Base-by-base conservation (phyloP, 768 basidiomycete genomes). In the Hypsizygus marmoreus region DNA sequence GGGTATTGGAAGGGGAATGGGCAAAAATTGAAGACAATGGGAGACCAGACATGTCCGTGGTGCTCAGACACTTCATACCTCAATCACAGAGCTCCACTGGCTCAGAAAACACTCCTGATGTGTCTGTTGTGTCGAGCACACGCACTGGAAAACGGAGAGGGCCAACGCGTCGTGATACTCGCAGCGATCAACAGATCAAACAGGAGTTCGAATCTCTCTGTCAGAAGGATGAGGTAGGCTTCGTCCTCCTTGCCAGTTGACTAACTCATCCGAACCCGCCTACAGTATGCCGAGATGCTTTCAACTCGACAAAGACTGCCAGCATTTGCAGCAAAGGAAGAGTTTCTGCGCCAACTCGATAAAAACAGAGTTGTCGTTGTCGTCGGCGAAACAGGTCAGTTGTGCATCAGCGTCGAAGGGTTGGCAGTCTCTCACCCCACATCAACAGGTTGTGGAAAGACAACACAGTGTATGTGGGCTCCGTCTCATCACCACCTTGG, bases 331-430 rank as follows among this genome's bases (percentile, higher is more conserved):
- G 79, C 81, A 9, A 77, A 77, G 57, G 75, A 80, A 16, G 68
- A 76, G 11, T 90, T 97, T 53, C 65, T 93, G 36, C 44, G 68
- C 11, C 59, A 73, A 16, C 67, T 97, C 7, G 71, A 78, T 28
- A 66, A 59, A 8, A 81, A 80, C 54, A 72, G 84, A 37, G 88
- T 86, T 3, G 77, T 94, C 1, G 78, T 97, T 0, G 86, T 97
- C 0, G 88, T 95, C 4, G 95, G 95, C 33, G 94, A 95, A 66
- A 93, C 91, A 40, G 90, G 88, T 88, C 26, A 53, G 69, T n/a
- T 28, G 39, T 5, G n/a, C 17, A 0, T 11, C 11, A 39, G 13
- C 16, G 2, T 24, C 3, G 29, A 11, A 13, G 16, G 34, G 2
- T 23, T 45, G 7, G 30, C 20, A n/a, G n/a, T n/a, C n/a, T n/a